Base-by-base conservation (phyloP, 225 moss, liverwort and hornwort genomes). In the Pseudisothecium myosuroides region DNA sequence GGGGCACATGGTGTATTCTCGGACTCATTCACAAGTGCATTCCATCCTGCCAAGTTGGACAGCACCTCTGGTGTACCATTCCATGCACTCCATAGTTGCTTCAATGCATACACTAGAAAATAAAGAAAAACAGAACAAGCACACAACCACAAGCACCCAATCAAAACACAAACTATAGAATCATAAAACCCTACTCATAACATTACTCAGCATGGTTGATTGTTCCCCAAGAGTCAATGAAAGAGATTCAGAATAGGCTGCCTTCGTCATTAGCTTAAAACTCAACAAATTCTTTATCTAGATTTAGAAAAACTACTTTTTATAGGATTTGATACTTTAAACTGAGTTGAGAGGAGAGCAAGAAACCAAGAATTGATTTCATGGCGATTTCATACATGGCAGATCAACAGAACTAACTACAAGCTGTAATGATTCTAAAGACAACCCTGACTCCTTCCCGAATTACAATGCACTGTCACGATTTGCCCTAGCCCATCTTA, bases 31-130 rank as follows among this genome's bases (percentile, higher is more conserved):
- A 45, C 73, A 21, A 87, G 84, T 6, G 84, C 10, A 0, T 89
- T 92, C 92, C 92, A 92, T 64, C 92, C 91, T 34, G 87, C 92
- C 77, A 92, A 62, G 82, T 87, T 87, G 55, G 77, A 87, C 36
- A 34, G 1, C 39, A 65, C 49, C 18, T 83, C 83, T 7, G 90
- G 79, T 22, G 88, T 92, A 2, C 37, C 31, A 29, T 92, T 92
- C 92, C 92, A 92, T 2, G 90, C 88, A 43, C 50, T 88, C 90
- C 90, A 92, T 5, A 92, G 88, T 61, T 89, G 60, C 86, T 45
- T 64, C 92, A 92, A 32, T n/a, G 90, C 92, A 47, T 87, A 89
- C 80, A 92, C 90, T 92, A 65, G 2, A 85, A 63, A 82, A 20
- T 1, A 2, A 9, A 37, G 12, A 21, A 76, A 66, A 47, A 69